Percentiles rank a stretch among this genome's conserved stretches.
Evolutionary conservation across 345 rosid species (phyloP).

Genomic region (Hibiscus tridactylites): DNA sequence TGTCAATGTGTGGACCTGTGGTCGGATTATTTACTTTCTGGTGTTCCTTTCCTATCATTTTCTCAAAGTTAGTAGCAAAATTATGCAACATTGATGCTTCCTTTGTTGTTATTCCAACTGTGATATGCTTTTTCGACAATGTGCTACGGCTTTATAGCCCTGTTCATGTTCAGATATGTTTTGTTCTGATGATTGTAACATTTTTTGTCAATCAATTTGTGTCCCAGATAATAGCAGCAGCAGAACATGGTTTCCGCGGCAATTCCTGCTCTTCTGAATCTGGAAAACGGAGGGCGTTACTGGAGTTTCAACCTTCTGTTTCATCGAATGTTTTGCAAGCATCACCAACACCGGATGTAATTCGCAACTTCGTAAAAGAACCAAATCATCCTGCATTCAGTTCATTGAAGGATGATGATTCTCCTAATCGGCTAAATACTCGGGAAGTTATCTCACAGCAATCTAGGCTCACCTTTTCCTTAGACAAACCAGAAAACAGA

Average conservation of each 20-base stretch:
- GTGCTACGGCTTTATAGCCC: not conserved
- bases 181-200: not conserved
- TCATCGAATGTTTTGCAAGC: not conserved
- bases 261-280: conserved; percentile 4
- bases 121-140: not conserved
- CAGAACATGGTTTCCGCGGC: conserved; percentile 18
- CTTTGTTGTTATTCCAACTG: not conserved
- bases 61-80: not conserved
- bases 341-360: not conserved
- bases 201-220: not conserved
- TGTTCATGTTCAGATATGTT: not conserved
- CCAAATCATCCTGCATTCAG: not conserved
- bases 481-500: not conserved
- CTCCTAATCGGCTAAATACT: not conserved
- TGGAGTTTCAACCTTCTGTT: not conserved
- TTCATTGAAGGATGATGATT: conserved; percentile 5
- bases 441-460: not conserved
- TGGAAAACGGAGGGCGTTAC: not conserved
- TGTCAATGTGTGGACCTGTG: not conserved
- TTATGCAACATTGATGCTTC: not conserved
- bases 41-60: not conserved
- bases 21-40: not conserved
- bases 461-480: conserved; percentile 12
- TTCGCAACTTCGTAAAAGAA: not conserved
- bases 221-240: conserved; percentile 29